These are phyloP conservation scores for Boletus reticulatus DNA, from an alignment of 768 basidiomycete species.

Conservation along the genomic window DNA sequence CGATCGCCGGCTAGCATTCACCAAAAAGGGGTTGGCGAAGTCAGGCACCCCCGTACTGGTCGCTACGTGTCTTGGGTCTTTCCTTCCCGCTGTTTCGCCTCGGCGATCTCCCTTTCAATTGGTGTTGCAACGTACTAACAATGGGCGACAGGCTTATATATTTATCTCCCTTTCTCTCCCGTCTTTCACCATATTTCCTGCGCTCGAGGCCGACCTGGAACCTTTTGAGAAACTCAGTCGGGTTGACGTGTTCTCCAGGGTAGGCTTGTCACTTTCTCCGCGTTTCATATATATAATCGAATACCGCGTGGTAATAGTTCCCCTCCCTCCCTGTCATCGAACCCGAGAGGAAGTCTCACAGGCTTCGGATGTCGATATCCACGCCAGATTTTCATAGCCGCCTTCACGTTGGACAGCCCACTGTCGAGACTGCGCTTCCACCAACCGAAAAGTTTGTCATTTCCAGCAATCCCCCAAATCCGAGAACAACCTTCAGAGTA, in stretches of 20 bases:
- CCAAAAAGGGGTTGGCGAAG: constrained; percentile 8
- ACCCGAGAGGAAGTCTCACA: constrained; percentile 14
- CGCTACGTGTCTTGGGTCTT: neutral
- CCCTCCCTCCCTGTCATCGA: constrained; percentile 24
- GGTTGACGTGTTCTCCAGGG: constrained; percentile 35
- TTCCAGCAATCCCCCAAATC: constrained; percentile 71
- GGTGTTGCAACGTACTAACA: constrained; percentile 12
- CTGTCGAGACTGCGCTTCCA: neutral
- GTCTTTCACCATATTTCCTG: constrained; percentile 48
- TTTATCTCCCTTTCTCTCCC: constrained; percentile 52
- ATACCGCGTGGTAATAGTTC: constrained; percentile 3
- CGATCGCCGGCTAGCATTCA: neutral
- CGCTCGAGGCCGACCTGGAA: constrained; percentile 62
- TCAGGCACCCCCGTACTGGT: constrained; percentile 18
- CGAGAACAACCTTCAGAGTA: constrained; percentile 59
- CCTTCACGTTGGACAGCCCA: constrained; percentile 7
- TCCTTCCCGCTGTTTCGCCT: constrained; percentile 1
- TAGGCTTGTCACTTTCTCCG: constrained; percentile 1
- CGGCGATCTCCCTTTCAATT: constrained; percentile 16
- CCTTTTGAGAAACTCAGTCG: constrained; percentile 56
- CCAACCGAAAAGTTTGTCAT: constrained; percentile 46
- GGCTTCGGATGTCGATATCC: constrained; percentile 35
- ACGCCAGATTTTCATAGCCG: constrained; percentile 32
- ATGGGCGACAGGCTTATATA: constrained; percentile 46
- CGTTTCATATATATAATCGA: no score